These are phyloP conservation scores for Ambrosia trifida DNA, from an alignment of 129 eudicot species.

Conservation along the genomic window DNA sequence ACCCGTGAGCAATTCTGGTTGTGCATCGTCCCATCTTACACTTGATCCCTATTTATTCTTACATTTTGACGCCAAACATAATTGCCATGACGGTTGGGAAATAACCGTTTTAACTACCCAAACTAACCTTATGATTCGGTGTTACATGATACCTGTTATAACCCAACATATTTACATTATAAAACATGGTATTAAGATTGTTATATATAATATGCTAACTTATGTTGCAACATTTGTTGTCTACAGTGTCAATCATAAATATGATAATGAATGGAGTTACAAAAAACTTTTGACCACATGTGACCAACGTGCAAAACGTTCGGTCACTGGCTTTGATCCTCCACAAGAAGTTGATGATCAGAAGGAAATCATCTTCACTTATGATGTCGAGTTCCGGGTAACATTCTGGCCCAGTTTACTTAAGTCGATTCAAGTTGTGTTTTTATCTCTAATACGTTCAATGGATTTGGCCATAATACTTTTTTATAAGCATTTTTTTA, in stretches of 20 bases:
- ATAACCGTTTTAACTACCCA: too few relatives aligned
- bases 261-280: slow-evolving; percentile 43
- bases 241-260: slow-evolving; percentile 53
- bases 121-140: too few relatives aligned
- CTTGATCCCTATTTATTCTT: too few relatives aligned
- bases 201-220: too few relatives aligned
- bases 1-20: too few relatives aligned
- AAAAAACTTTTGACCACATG: slow-evolving; percentile 49
- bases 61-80: too few relatives aligned
- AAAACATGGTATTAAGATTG: too few relatives aligned
- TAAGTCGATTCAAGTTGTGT: background rate
- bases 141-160: too few relatives aligned
- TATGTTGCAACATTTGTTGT: background rate
- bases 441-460: background rate
- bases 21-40: too few relatives aligned
- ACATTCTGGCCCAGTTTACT: background rate
- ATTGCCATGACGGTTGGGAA: too few relatives aligned
- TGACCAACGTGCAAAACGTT: slow-evolving; percentile 47
- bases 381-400: slow-evolving; percentile 65
- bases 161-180: background rate
- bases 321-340: slow-evolving; percentile 37
- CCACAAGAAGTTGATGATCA: slow-evolving; percentile 58
- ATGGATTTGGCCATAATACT: background rate
- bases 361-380: slow-evolving; percentile 61
- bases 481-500: too few relatives aligned